Evolutionary conservation across 257 asterid species (phyloP).

Genomic region (Solanum medicagineum): DNA sequence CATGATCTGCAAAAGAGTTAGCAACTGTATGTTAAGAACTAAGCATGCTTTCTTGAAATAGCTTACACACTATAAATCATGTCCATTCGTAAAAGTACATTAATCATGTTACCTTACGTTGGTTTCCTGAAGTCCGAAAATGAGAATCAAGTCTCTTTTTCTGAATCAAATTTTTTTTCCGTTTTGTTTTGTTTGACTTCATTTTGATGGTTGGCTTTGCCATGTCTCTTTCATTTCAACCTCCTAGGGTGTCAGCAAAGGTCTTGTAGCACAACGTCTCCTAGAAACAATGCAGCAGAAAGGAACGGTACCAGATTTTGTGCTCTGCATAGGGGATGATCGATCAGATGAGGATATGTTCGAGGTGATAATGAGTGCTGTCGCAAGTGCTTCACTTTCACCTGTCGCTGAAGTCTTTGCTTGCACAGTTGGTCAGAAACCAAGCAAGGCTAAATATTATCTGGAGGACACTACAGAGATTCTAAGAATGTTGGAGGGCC

Average conservation of each 20-base stretch:
- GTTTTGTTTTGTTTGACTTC: background rate
- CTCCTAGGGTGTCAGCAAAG: constrained; percentile 69
- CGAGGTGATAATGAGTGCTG: constrained; percentile 69
- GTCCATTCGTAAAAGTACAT: background rate
- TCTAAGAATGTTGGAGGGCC: constrained; percentile 68
- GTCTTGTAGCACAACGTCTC: constrained; percentile 52
- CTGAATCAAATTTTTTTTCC: background rate
- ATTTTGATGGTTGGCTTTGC: background rate
- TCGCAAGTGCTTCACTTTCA: constrained; percentile 42
- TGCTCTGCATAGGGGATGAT: constrained; percentile 80
- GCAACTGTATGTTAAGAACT: background rate
- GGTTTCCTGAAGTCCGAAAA: background rate
- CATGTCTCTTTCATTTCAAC: background rate
- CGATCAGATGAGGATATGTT: constrained; percentile 85
- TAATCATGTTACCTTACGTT: background rate
- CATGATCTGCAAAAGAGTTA: background rate
- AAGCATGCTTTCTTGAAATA: background rate
- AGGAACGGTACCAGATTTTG: constrained; percentile 56
- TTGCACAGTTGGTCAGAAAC: constrained; percentile 79
- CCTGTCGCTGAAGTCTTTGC: constrained; percentile 75
- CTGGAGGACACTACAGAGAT: constrained; percentile 61
- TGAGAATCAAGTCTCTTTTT: background rate
- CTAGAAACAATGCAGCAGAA: constrained; percentile 40
- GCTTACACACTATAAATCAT: background rate
- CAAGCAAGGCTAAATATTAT: constrained; percentile 70